Conservation (phyloP, 352 stramenopile species). For the Lagenidium giganteum region DNA sequence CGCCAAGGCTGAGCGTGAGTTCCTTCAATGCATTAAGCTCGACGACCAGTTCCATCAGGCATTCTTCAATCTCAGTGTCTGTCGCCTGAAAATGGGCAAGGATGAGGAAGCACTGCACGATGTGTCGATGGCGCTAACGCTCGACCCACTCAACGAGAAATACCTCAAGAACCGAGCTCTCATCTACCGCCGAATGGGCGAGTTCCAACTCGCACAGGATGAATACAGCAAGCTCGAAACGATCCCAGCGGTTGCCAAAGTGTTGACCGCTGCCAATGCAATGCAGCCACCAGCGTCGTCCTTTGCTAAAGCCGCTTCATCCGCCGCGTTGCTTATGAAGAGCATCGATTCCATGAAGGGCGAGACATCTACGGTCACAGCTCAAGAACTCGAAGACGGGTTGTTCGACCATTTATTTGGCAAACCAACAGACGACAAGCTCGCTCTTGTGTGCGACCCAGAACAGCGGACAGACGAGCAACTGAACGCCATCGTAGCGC, state of each 20-base stretch:
- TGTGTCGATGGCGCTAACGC: constrained; percentile 29
- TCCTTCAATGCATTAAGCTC: constrained; percentile 27
- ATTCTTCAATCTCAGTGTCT: constrained; percentile 51
- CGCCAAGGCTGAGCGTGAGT: constrained; percentile 28
- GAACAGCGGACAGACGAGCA: constrained; percentile 27
- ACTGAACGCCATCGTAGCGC: constrained; percentile 29
- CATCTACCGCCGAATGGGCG: constrained; percentile 47
- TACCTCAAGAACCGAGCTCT: constrained; percentile 53
- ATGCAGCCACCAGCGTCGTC: background rate
- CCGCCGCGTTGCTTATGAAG: too few relatives aligned
- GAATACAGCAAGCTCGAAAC: constrained; percentile 49
- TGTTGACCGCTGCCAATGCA: too few relatives aligned
- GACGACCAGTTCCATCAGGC: constrained; percentile 44
- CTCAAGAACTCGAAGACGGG: constrained; percentile 48
- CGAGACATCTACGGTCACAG: too few relatives aligned
- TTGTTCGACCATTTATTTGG: constrained; percentile 53
- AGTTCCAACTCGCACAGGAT: constrained; percentile 35
- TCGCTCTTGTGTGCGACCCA: constrained; percentile 38
- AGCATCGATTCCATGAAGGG: background rate
- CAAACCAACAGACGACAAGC: constrained; percentile 41
- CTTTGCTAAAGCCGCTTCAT: background rate
- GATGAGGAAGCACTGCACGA: constrained; percentile 30
- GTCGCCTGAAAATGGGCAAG: constrained; percentile 39
- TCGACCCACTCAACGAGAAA: constrained; percentile 31
- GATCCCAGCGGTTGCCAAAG: background rate